Evolutionary conservation across 2,329 filamentous ascomycete genomes (phyloP).

Genomic region (Alternaria alternata): DNA sequence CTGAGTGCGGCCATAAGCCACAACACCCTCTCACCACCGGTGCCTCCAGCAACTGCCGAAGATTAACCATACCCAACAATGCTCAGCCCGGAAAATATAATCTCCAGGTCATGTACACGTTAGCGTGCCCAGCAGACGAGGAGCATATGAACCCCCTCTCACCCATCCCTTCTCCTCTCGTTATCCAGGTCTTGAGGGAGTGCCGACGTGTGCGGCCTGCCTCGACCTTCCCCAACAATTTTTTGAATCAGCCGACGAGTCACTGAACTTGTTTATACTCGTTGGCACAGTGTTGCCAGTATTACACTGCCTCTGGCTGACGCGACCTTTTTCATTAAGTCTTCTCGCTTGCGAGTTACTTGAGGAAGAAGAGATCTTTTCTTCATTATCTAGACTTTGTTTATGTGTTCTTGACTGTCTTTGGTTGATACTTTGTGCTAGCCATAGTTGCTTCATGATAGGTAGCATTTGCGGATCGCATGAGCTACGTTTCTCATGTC

Average conservation of each 20-base stretch:
- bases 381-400: background rate
- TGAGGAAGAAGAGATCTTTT: constrained; percentile 25
- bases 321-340: constrained; percentile 34
- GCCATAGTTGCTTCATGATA: too few species aligned
- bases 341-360: constrained; percentile 28
- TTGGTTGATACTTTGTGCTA: too few species aligned
- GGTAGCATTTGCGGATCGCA: too few species aligned
- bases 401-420: background rate
- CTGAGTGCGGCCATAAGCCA: background rate
- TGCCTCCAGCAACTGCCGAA: background rate
- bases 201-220: background rate
- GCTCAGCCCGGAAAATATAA: background rate
- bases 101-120: background rate
- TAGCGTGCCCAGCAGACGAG: background rate
- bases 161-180: background rate
- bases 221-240: background rate
- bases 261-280: constrained; percentile 25
- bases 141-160: background rate
- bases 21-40: background rate
- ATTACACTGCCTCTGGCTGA: constrained; percentile 25
- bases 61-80: background rate
- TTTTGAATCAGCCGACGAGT: constrained; percentile 4
- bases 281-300: constrained; percentile 25
- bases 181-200: background rate
- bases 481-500: too few species aligned